Conservation (phyloP, 2,329 filamentous ascomycete species). For the Teratosphaeria pseudoeucalypti region DNA sequence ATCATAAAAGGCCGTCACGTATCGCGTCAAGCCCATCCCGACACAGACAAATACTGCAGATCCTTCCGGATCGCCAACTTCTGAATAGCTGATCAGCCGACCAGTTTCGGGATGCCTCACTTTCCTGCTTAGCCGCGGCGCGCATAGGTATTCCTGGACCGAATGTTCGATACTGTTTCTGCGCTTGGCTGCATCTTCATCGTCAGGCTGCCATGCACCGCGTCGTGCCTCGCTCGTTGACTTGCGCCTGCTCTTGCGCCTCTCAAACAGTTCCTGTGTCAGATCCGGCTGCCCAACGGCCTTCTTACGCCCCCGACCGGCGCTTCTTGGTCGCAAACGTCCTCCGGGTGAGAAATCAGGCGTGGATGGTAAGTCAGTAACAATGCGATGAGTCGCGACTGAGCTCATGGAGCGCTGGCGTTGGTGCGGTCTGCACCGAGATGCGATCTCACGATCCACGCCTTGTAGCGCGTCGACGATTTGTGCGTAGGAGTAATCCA, state of each 20-base stretch:
- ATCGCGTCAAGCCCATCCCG: constrained; percentile 93
- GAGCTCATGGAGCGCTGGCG: constrained; percentile 7
- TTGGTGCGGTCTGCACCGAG: constrained; percentile 2
- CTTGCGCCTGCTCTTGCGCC: constrained; percentile 19
- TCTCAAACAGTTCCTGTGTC: constrained; percentile 13
- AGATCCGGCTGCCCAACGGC: constrained; percentile 17
- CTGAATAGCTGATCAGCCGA: constrained; percentile 85
- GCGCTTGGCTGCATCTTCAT: constrained; percentile 36
- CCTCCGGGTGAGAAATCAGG: background rate
- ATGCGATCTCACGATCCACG: constrained; percentile 5
- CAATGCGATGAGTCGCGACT: background rate
- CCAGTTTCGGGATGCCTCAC: constrained; percentile 78
- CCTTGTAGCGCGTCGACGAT: constrained; percentile 18
- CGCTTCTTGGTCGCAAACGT: constrained; percentile 3
- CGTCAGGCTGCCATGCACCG: constrained; percentile 27
- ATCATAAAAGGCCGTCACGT: constrained; percentile 94
- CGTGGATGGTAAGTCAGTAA: background rate
- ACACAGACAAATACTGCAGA: constrained; percentile 94
- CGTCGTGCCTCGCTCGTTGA: constrained; percentile 26
- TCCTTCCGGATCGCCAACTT: constrained; percentile 86
- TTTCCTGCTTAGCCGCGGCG: constrained; percentile 76
- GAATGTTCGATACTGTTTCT: constrained; percentile 82
- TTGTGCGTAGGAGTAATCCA: constrained; percentile 23
- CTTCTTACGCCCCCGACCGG: background rate
- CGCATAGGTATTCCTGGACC: constrained; percentile 73